Evolutionary conservation across 1,284 basidiomycete species (phyloP), one percentile per base, ranked within the genome.

Genomic region (Rhizoctonia solani): DNA sequence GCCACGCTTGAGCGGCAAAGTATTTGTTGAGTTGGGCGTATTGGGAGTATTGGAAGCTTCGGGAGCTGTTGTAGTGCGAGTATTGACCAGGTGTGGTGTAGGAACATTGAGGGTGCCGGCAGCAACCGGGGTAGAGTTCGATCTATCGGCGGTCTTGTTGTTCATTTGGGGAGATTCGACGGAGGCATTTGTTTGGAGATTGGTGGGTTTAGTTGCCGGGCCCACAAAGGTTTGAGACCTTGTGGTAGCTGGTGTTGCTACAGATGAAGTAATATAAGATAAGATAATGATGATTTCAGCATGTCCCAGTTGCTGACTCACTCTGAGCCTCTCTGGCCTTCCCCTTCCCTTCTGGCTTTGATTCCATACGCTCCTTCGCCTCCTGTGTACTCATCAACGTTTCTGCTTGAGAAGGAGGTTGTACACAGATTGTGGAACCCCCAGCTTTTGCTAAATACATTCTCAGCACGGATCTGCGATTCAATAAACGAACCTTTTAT

Each of bases 381-480:
- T 63, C 59, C 25, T 63, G 59, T 32, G 59, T 63, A 27, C 32
- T 41, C 59, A 63, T 63, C 9, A 63, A 37, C 11, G 59, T 63
- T n/a, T 63, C 59, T 16, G 59, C 47, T 29, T 63, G 59, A 21
- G 59, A 63, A 21, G 59, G 32, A 16, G 34, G 29, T 13, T 34
- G 54, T 42, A n/a, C 44, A 29, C 19, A n/a, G 25, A 29, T 3
- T 32, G 41, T 46, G 39, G 39, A 46, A 6, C 27, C 11, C 11
- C 16, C 23, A 16, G 19, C 23, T n/a, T n/a, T n/a, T n/a, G 25
- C 29, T 14, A 34, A 58, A 13, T 25, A 19, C 49, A 52, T 25
- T 52, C 14, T 52, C 23, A 13, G 21, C 4, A 52, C 21, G n/a
- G n/a, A n/a, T n/a, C n/a, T n/a, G n/a, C n/a, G n/a, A n/a, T n/a